phyloP scores from a whole-genome alignment of 306 rosid species.

The Gastrolobium bilobum region DNA sequence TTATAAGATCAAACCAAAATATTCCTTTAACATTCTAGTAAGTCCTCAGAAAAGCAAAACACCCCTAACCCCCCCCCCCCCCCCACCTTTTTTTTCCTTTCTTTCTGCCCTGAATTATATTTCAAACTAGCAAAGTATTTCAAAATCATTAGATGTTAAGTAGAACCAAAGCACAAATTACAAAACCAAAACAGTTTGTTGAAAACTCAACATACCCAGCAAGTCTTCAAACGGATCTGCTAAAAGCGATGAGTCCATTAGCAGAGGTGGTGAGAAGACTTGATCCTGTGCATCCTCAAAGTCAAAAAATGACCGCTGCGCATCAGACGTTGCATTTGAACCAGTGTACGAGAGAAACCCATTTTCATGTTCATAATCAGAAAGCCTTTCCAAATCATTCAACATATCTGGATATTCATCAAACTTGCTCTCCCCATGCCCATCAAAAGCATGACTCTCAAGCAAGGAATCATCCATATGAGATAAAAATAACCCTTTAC shows the following conservation, averaged over 20 bases:
- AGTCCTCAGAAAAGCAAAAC: conserved; percentile 20
- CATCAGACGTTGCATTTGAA: conserved; percentile 77
- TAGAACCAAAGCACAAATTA: conserved; percentile 24
- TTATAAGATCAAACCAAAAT: conserved; percentile 32
- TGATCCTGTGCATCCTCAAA: conserved; percentile 84
- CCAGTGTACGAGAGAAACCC: conserved; percentile 80
- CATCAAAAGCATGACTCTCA: conserved; percentile 61
- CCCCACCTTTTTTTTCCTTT: not conserved
- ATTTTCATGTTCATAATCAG: conserved; percentile 80
- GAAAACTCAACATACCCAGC: conserved; percentile 75
- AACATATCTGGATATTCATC: conserved; percentile 69
- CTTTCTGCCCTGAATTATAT: not conserved
- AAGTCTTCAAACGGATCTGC: conserved; percentile 90
- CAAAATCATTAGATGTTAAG: conserved; percentile 25
- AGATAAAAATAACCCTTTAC: conserved; percentile 73
- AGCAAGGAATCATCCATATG: conserved; percentile 63
- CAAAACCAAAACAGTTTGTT: conserved; percentile 37
- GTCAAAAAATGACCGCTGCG: conserved; percentile 71
- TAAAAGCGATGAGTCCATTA: conserved; percentile 81
- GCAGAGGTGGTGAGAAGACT: conserved; percentile 91
- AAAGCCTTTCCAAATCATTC: conserved; percentile 74
- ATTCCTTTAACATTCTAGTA: not conserved
- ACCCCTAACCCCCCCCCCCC: not conserved
- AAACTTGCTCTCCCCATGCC: conserved; percentile 59
- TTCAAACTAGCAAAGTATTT: conserved; percentile 35